Percentiles rank a stretch among this genome's conserved stretches.
phyloP scores from a whole-genome alignment of 202 grass and related monocot genomes.

The Hordeum pubiflorum region DNA sequence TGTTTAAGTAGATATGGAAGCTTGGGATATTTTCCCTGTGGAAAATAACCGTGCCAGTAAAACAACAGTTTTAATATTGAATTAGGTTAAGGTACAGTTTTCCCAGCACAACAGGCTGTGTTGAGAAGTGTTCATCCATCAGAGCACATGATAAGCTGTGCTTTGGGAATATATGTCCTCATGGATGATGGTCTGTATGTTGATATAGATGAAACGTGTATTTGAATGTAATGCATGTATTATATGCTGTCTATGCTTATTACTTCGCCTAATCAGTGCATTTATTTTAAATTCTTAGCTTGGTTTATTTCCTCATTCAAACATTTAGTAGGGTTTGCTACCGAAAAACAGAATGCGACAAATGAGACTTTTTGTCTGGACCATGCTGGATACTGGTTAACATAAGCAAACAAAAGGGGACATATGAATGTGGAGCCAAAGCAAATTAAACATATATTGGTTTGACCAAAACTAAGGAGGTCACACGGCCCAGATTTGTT shows the following conservation, averaged over 20 bases:
- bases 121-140: neutral
- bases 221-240: neutral
- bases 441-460: neutral
- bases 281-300: neutral
- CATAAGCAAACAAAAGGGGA: neutral
- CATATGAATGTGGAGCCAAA: neutral
- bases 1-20: neutral
- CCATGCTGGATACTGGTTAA: neutral
- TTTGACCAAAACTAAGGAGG: neutral
- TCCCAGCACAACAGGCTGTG: neutral
- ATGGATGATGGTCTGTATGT: neutral
- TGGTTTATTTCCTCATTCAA: neutral
- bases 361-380: neutral
- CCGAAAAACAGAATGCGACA: neutral
- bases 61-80: neutral
- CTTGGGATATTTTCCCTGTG: neutral
- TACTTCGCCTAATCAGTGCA: neutral
- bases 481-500: neutral
- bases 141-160: neutral
- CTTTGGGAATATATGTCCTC: neutral
- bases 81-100: neutral
- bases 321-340: neutral
- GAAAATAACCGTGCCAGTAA: neutral
- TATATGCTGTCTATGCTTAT: neutral
- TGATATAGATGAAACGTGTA: neutral